Conservation (phyloP, 768 basidiomycete species). For the Boletus pseudo-olivaceus region DNA sequence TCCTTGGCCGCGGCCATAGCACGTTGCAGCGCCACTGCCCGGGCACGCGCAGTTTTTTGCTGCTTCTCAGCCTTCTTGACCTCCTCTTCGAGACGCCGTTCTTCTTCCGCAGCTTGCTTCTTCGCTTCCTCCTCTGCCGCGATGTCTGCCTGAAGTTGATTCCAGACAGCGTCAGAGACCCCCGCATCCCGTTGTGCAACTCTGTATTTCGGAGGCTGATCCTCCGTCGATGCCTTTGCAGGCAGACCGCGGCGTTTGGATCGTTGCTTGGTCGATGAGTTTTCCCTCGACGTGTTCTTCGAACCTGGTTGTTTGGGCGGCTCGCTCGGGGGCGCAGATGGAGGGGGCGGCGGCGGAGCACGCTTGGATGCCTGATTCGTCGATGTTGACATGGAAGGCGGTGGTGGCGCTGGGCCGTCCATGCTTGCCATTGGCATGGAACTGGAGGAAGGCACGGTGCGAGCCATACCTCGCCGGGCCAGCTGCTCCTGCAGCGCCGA, state of each 20-base stretch:
- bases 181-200: slow-evolving; percentile 44
- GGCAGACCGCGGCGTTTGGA: background rate
- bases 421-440: slow-evolving; percentile 22
- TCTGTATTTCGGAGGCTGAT: slow-evolving; percentile 5
- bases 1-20: slow-evolving; percentile 19
- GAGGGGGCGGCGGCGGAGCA: slow-evolving; percentile 22
- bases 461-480: slow-evolving; percentile 16
- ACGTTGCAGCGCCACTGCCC: slow-evolving; percentile 14
- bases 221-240: background rate
- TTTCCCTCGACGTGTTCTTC: background rate
- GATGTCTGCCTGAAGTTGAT: slow-evolving; percentile 41
- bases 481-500: slow-evolving; percentile 22
- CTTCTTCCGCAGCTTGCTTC: slow-evolving; percentile 17
- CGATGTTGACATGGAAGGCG: slow-evolving; percentile 20
- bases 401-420: slow-evolving; percentile 14
- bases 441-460: background rate
- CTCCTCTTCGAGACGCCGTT: slow-evolving; percentile 19
- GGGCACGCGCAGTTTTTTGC: slow-evolving; percentile 9
- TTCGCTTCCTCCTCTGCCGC: slow-evolving; percentile 23
- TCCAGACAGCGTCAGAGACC: slow-evolving; percentile 53
- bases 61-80: slow-evolving; percentile 11
- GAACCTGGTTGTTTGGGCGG: slow-evolving; percentile 5
- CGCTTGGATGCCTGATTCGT: slow-evolving; percentile 18
- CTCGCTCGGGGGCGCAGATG: background rate
- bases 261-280: background rate